These are phyloP conservation scores for Saccharum hybrid DNA, from an alignment of 202 grass and related monocot genomes.

Conservation along the genomic window DNA sequence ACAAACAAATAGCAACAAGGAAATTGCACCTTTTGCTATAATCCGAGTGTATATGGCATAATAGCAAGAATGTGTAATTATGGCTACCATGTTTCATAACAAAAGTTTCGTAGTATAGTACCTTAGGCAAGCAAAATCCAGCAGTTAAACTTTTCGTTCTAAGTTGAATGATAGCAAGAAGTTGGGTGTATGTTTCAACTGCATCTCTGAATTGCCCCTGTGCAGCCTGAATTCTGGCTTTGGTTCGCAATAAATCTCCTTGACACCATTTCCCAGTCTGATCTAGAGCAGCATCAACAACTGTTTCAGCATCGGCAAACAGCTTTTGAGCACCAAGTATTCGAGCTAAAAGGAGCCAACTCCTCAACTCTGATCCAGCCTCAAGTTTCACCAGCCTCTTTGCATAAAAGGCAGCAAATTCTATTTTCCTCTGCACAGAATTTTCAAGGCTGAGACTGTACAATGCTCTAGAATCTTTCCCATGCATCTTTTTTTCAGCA, in stretches of 20 bases:
- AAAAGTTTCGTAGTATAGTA: conserved; percentile 56
- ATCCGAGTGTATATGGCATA: conserved; percentile 12
- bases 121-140: conserved; percentile 67
- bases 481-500: conserved; percentile 66
- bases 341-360: conserved; percentile 93
- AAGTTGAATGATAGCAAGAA: conserved; percentile 85
- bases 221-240: conserved; percentile 88
- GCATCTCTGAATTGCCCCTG: conserved; percentile 67
- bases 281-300: conserved; percentile 82
- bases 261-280: conserved; percentile 88
- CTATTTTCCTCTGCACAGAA: conserved; percentile 94
- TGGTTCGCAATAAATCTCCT: conserved; percentile 66
- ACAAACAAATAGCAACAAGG: conserved; percentile 24
- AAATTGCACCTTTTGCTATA: conserved; percentile 29
- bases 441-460: conserved; percentile 81
- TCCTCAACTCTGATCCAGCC: conserved; percentile 71
- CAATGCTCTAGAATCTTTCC: conserved; percentile 66
- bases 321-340: conserved; percentile 85
- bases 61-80: conserved; percentile 32
- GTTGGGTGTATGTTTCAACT: conserved; percentile 76
- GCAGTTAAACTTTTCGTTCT: conserved; percentile 66
- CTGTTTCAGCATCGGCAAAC: conserved; percentile 69
- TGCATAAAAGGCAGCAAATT: conserved; percentile 72
- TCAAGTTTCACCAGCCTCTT: conserved; percentile 84
- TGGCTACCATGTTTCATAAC: not conserved